Evolutionary conservation across 2,329 filamentous ascomycete species (phyloP), one percentile per base, ranked within the genome.

Genomic region (Pseudonectria buxi): DNA sequence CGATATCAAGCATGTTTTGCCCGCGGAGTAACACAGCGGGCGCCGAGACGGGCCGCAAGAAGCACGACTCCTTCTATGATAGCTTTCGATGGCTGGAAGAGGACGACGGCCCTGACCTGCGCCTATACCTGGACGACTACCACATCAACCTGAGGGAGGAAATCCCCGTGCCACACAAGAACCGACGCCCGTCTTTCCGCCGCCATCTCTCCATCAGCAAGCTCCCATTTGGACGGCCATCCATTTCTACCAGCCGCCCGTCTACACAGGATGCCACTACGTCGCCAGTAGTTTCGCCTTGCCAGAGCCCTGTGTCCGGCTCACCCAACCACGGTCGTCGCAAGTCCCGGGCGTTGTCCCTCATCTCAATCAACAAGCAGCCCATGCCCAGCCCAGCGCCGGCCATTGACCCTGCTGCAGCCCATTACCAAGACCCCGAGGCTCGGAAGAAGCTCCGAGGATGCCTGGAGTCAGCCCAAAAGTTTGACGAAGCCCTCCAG

Each of bases 401-500:
- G 11, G 40, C 50, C 14, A 76, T 85, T 39, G 86, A 94, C 50
- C 73, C 81, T 4, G 71, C 74, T 24, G 84, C 86, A 4, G 77
- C 85, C 26, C 84, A 95, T 62, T 95, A 95, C 54, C 86, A 87
- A 56, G 88, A 95, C 50, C 87, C 88, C 0, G 86, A 94, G 56
- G 86, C 89, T 26, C 78, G 90, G 24, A 71, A 86, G 50, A 95
- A 94, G 62, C 68, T 96, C 14, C 80, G 88, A 10, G 79, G 86
- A 6, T 95, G 89, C 52, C 74, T 95, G 14, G 84, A 86, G 7
- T 94, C 88, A 2, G 84, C 89, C 1, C 86, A 94, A 48, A 95
- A 94, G 56, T 96, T 96, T 50, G 90, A 96, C 56, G 90, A 96
- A 61, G 88, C 86, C 2, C 76, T 96, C 34, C 86, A 94, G 56